phyloP scores from a whole-genome alignment of 768 basidiomycete genomes.

The Mycena sanguinolenta region DNA sequence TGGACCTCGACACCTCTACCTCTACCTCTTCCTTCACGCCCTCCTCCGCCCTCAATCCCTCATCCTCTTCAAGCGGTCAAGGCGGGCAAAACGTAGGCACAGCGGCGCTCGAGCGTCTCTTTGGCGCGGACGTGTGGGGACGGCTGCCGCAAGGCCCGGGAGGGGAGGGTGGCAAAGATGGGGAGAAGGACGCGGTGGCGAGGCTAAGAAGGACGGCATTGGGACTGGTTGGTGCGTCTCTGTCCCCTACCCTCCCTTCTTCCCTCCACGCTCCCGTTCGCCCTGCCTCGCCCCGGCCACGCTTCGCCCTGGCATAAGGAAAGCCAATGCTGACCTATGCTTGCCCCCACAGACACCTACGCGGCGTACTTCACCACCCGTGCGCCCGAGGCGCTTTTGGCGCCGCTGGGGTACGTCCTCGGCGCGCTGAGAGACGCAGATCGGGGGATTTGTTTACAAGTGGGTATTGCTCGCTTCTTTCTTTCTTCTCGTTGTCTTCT shows the following conservation, averaged over 20 bases:
- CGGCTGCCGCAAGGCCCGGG: conserved; percentile 73
- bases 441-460: conserved; percentile 54
- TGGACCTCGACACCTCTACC: conserved; percentile 58
- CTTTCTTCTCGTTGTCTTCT: neutral
- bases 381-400: conserved; percentile 16
- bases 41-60: too few species aligned
- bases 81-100: too few species aligned
- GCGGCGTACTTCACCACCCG: conserved; percentile 31
- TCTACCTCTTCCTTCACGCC: conserved; percentile 32
- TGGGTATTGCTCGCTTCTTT: conserved; percentile 48
- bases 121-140: conserved; percentile 79
- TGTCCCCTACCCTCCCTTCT: neutral
- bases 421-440: conserved; percentile 31
- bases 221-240: conserved; percentile 74
- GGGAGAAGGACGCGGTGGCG: conserved; percentile 5
- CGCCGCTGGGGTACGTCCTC: conserved; percentile 31
- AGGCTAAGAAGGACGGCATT: conserved; percentile 83
- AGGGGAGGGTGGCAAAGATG: conserved; percentile 38
- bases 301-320: too few species aligned
- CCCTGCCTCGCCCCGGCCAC: neutral
- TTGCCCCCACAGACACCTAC: conserved; percentile 30
- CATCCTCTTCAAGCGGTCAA: neutral
- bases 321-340: too few species aligned
- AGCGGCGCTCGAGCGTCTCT: conserved; percentile 65
- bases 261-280: neutral